Evolutionary conservation across 23 red algal species (phyloP).

Genomic region (Porphyridium purpureum): DNA sequence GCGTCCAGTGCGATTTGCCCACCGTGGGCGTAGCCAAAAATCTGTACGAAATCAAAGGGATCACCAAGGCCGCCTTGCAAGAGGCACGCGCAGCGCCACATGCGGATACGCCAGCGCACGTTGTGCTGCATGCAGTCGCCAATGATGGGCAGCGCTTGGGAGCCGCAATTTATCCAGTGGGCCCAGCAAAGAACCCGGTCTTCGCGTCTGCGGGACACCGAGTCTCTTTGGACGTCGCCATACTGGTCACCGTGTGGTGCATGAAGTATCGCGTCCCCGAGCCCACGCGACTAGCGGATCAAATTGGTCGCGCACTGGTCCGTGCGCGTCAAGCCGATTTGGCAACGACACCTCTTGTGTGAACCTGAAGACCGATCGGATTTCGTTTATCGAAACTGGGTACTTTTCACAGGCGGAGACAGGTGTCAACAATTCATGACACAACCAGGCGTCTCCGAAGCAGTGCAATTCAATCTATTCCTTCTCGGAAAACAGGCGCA

Average conservation of each 20-base stretch:
- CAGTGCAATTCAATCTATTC: too few species aligned
- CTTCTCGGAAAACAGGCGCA: too few species aligned
- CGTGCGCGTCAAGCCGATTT: background rate
- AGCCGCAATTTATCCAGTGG: conserved; percentile 7
- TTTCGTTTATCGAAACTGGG: too few species aligned
- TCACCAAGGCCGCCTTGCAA: conserved; percentile 8
- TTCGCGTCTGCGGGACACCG: conserved; percentile 82
- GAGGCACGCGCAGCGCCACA: background rate
- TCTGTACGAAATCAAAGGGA: conserved; percentile 49
- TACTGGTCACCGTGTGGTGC: background rate
- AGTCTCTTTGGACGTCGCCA: conserved; percentile 33
- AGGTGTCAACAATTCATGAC: too few species aligned
- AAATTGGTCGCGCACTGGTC: background rate
- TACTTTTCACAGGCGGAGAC: too few species aligned
- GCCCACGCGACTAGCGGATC: conserved; percentile 21
- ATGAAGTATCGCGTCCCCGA: conserved; percentile 16
- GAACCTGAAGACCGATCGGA: too few species aligned
- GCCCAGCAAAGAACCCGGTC: conserved; percentile 31
- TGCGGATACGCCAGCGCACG: background rate
- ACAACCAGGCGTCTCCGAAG: too few species aligned
- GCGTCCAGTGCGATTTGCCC: conserved; percentile 37
- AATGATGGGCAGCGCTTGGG: conserved; percentile 5
- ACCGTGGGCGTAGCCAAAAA: conserved; percentile 79
- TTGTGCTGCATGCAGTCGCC: conserved; percentile 24
- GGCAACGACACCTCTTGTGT: conserved; percentile 4